phyloP scores from a whole-genome alignment of 2,329 filamentous ascomycete species.

The Cryphonectria carpinicola region DNA sequence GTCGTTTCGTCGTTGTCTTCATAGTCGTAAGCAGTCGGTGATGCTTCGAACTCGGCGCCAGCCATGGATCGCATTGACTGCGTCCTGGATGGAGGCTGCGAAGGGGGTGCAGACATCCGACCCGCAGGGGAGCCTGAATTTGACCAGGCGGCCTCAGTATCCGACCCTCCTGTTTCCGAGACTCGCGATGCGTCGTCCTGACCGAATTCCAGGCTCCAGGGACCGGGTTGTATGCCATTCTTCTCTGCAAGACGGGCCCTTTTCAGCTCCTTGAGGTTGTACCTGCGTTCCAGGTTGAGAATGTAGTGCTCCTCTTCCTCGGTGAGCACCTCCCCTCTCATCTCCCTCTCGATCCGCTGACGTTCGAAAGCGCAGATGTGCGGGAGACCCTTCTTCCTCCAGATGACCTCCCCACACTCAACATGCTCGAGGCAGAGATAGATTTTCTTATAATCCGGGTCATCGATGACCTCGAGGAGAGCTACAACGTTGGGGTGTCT shows the following conservation, averaged over 20 bases:
- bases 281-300: constrained; percentile 61
- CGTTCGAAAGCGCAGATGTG: constrained; percentile 85
- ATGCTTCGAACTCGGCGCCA: constrained; percentile 41
- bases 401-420: constrained; percentile 89
- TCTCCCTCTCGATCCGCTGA: constrained; percentile 75
- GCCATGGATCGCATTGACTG: constrained; percentile 51
- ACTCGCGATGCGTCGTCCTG: constrained; percentile 53
- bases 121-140: constrained; percentile 45
- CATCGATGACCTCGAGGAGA: constrained; percentile 94
- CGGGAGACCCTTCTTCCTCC: constrained; percentile 85
- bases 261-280: constrained; percentile 60
- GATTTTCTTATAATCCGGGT: constrained; percentile 94
- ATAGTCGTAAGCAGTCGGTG: constrained; percentile 47
- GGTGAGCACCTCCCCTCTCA: constrained; percentile 61
- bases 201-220: constrained; percentile 82
- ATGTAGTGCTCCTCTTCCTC: constrained; percentile 65
- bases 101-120: constrained; percentile 46
- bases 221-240: constrained; percentile 55
- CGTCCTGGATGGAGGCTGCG: constrained; percentile 51
- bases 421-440: constrained; percentile 98
- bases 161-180: constrained; percentile 45
- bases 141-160: constrained; percentile 41
- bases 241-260: constrained; percentile 57
- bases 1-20: constrained; percentile 60
- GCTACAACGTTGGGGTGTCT: constrained; percentile 97